Percentiles rank a stretch among this genome's conserved stretches.
phyloP scores from a whole-genome alignment of 331 rosid species.

The Erythrophleum ivorense region DNA sequence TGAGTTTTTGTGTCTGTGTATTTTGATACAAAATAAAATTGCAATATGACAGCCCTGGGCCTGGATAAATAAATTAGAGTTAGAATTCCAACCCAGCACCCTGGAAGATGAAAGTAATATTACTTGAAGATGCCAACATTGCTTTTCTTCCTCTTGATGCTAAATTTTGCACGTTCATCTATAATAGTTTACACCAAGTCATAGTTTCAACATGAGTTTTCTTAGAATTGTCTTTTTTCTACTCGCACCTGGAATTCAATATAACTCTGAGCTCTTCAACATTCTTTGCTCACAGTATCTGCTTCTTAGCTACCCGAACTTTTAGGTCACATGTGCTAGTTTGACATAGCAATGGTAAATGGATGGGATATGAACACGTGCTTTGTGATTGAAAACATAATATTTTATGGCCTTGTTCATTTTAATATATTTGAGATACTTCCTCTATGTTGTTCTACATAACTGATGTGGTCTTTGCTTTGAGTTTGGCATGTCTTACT shows the following conservation, averaged over 20 bases:
- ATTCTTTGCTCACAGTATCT: slow-evolving; percentile 5
- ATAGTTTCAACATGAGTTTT: slow-evolving; percentile 7
- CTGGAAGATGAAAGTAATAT: not conserved
- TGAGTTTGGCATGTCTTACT: not conserved
- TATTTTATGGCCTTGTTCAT: slow-evolving; percentile 1
- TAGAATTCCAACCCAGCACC: not conserved
- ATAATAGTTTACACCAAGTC: not conserved
- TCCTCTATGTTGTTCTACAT: not conserved
- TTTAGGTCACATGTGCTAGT: not conserved
- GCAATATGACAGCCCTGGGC: not conserved
- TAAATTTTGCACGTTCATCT: not conserved
- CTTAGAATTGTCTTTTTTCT: not conserved
- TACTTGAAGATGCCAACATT: not conserved
- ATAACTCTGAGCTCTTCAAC: not conserved
- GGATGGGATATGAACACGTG: not conserved
- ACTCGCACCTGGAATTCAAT: not conserved
- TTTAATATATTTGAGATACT: slow-evolving; percentile 5
- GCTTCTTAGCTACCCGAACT: not conserved
- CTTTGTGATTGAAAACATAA: slow-evolving; percentile 14
- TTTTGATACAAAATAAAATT: slow-evolving; percentile 6
- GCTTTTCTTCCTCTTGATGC: slow-evolving; percentile 13
- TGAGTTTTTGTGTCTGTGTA: slow-evolving; percentile 17
- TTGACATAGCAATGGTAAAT: slow-evolving; percentile 6
- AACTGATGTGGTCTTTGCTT: slow-evolving; percentile 7
- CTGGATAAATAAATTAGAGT: not conserved